Conservation (phyloP, 352 stramenopile genomes). For the Phytophthora sansomeana region DNA sequence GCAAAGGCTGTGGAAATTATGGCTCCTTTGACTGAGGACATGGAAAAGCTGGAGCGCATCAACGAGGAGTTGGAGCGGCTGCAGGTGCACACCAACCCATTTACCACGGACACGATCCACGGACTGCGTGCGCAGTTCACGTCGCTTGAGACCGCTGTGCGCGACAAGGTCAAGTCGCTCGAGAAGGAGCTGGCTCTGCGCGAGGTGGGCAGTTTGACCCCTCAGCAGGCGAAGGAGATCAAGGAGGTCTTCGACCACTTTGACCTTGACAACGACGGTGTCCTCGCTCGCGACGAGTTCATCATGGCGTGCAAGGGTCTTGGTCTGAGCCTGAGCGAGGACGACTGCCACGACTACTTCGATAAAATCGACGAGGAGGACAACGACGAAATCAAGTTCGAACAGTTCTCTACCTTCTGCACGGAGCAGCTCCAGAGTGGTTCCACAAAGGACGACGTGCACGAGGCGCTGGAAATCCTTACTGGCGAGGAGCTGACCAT, state of each 20-base stretch:
- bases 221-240: slow-evolving; percentile 88
- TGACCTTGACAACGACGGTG: slow-evolving; percentile 87
- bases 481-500: slow-evolving; percentile 74
- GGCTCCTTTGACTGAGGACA: slow-evolving; percentile 67
- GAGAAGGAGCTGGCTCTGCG: slow-evolving; percentile 90
- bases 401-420: slow-evolving; percentile 89
- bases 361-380: slow-evolving; percentile 87
- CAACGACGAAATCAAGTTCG: slow-evolving; percentile 87
- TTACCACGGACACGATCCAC: slow-evolving; percentile 92
- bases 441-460: slow-evolving; percentile 84
- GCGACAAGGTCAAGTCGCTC: slow-evolving; percentile 88
- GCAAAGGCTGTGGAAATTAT: slow-evolving; percentile 45
- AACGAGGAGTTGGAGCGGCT: slow-evolving; percentile 83
- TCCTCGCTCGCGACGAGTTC: slow-evolving; percentile 89
- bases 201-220: slow-evolving; percentile 83
- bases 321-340: slow-evolving; percentile 85
- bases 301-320: slow-evolving; percentile 92
- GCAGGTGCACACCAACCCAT: slow-evolving; percentile 90
- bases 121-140: slow-evolving; percentile 84
- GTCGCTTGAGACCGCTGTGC: slow-evolving; percentile 80
- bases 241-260: slow-evolving; percentile 93
- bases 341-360: slow-evolving; percentile 90
- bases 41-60: slow-evolving; percentile 87
- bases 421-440: slow-evolving; percentile 90
- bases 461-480: slow-evolving; percentile 84